These are phyloP conservation scores for Sclerotinia spermophila DNA, from an alignment of 2,329 filamentous ascomycete species.

Conservation along the genomic window DNA sequence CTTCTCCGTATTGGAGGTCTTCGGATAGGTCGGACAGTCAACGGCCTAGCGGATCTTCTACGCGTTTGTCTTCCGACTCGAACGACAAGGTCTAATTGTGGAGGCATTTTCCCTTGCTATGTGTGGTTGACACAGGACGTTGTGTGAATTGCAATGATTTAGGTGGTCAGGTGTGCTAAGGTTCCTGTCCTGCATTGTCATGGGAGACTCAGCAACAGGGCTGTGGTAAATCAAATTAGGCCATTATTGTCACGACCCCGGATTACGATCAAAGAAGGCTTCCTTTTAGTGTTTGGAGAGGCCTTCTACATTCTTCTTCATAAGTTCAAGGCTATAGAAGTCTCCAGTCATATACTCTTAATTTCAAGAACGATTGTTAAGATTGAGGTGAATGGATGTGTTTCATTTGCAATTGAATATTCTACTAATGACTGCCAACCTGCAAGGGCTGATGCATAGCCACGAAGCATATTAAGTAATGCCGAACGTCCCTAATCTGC, in stretches of 20 bases:
- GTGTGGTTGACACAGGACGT: background rate
- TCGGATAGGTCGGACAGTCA: background rate
- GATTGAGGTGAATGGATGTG: background rate
- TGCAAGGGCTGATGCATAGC: background rate
- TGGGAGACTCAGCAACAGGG: background rate
- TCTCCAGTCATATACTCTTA: background rate
- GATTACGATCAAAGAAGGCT: background rate
- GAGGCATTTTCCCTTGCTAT: background rate
- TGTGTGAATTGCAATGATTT: background rate
- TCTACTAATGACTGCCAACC: background rate
- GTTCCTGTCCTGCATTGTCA: background rate
- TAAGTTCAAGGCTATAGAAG: background rate
- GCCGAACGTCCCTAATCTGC: background rate
- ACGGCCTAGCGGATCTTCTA: background rate
- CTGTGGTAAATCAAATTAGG: background rate
- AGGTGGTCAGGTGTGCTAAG: background rate
- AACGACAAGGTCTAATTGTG: background rate
- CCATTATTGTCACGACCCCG: background rate
- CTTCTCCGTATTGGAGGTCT: conserved; percentile 1
- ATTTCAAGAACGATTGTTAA: background rate
- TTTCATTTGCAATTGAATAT: background rate
- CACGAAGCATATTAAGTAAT: background rate
- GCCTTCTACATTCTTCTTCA: background rate
- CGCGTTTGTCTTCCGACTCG: background rate
- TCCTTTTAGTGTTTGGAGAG: background rate